Conservation (phyloP, 768 basidiomycete species). For the Austroboletus festivus region DNA sequence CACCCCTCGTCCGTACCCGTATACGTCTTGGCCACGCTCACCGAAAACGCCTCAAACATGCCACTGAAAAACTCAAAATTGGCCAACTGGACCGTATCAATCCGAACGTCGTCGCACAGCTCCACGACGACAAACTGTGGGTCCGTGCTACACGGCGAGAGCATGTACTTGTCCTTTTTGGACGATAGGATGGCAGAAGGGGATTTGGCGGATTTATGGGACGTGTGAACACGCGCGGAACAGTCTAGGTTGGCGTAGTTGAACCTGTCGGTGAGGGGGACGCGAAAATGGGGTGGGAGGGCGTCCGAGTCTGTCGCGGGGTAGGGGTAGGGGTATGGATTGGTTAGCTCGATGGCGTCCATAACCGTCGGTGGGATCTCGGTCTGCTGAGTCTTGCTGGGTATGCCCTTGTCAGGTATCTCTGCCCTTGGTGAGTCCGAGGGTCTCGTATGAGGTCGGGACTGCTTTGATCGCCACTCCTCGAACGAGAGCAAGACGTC, state of each 20-base stretch:
- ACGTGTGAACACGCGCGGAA: slow-evolving; percentile 84
- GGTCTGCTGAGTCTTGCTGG: slow-evolving; percentile 1
- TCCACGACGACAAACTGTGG: slow-evolving; percentile 87
- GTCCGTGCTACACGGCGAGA: slow-evolving; percentile 73
- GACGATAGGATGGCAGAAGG: slow-evolving; percentile 79
- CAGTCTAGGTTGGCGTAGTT: slow-evolving; percentile 95
- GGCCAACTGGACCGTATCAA: slow-evolving; percentile 93
- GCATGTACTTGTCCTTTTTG: slow-evolving; percentile 95
- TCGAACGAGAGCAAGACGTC: slow-evolving; percentile 77
- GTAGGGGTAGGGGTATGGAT: slow-evolving; percentile 17
- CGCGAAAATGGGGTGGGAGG: slow-evolving; percentile 60
- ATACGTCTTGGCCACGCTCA: slow-evolving; percentile 85
- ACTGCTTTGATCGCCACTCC: slow-evolving; percentile 86
- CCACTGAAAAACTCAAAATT: slow-evolving; percentile 99
- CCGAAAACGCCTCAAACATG: slow-evolving; percentile 87
- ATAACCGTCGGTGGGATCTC: too few species aligned
- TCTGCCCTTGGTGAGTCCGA: slow-evolving; percentile 9
- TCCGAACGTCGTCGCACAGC: slow-evolving; percentile 94
- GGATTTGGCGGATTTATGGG: slow-evolving; percentile 80
- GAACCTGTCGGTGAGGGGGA: slow-evolving; percentile 82
- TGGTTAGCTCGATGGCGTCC: too few species aligned
- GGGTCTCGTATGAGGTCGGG: too few species aligned
- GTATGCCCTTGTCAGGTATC: neutral
- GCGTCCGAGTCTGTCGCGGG: slow-evolving; percentile 17
- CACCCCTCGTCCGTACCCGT: slow-evolving; percentile 58